A percentile compares a stretch with the other conserved stretches of the same genome.
Conservation (phyloP, 768 basidiomycete species). For the Tylopilus rubrobrunneus region DNA sequence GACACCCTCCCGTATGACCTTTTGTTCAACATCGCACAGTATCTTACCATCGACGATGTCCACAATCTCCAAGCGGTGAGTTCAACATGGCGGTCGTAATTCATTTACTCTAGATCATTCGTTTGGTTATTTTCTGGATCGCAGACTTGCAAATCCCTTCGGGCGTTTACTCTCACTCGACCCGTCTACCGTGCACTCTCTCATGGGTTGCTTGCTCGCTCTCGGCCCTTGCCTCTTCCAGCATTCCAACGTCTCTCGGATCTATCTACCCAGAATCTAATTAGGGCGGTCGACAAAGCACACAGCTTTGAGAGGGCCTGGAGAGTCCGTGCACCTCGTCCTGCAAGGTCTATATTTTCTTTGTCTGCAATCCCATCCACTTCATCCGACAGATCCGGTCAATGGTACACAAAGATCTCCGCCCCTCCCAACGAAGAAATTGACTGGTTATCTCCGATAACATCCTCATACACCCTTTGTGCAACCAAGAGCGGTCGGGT, state of each 20-base stretch:
- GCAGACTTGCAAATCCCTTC: slow-evolving; percentile 61
- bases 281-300: slow-evolving; percentile 61
- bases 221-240: slow-evolving; percentile 63
- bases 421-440: slow-evolving; percentile 67
- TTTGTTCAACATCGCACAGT: slow-evolving; percentile 60
- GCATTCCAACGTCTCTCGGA: slow-evolving; percentile 69
- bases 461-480: slow-evolving; percentile 71
- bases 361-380: slow-evolving; percentile 25
- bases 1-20: slow-evolving; percentile 64
- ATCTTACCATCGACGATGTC: slow-evolving; percentile 59
- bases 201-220: slow-evolving; percentile 55
- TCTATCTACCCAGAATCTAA: slow-evolving; percentile 57
- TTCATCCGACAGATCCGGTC: slow-evolving; percentile 18
- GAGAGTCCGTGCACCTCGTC: slow-evolving; percentile 55
- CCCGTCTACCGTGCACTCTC: slow-evolving; percentile 68
- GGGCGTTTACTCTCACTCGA: slow-evolving; percentile 58
- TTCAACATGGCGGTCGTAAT: slow-evolving; percentile 3
- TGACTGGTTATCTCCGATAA: slow-evolving; percentile 76
- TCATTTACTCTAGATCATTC: background rate
- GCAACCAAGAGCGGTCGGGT: slow-evolving; percentile 74
- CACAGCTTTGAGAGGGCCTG: slow-evolving; percentile 59
- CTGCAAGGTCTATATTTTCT: slow-evolving; percentile 34
- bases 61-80: slow-evolving; percentile 60
- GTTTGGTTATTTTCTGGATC: background rate
- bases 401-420: slow-evolving; percentile 68